These are phyloP conservation scores for Penicillium nucicola DNA, from an alignment of 495 filamentous ascomycete species.

Conservation along the genomic window DNA sequence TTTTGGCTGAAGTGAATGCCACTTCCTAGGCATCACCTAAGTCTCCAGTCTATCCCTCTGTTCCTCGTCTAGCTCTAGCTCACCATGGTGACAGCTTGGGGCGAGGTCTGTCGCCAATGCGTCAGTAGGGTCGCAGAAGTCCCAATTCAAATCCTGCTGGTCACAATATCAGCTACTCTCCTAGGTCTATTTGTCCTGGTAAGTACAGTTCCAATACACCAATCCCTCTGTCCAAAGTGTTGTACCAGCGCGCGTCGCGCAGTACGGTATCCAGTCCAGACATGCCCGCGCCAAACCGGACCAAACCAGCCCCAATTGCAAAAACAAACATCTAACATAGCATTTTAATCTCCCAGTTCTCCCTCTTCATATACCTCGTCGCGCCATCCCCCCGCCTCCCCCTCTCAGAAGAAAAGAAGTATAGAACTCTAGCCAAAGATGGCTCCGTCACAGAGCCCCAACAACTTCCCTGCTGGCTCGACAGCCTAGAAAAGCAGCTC, in stretches of 20 bases:
- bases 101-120: constrained; percentile 35
- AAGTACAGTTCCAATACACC: constrained; percentile 15
- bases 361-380: constrained; percentile 64
- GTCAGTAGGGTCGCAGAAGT: constrained; percentile 24
- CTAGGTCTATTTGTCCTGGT: constrained; percentile 39
- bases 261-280: not conserved
- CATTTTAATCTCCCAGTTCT: constrained; percentile 50
- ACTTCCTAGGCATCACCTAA: constrained; percentile 21
- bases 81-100: constrained; percentile 34
- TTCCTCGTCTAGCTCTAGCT: constrained; percentile 4
- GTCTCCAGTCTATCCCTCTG: constrained; percentile 9
- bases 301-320: not conserved
- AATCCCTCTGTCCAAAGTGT: not conserved
- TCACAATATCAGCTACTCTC: constrained; percentile 23
- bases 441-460: constrained; percentile 57
- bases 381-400: constrained; percentile 78
- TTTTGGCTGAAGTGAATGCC: constrained; percentile 34
- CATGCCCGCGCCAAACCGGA: not conserved
- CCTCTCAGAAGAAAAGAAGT: constrained; percentile 79
- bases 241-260: not conserved
- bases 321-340: constrained; percentile 3
- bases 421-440: constrained; percentile 66
- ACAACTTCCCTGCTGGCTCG: constrained; percentile 79
- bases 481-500: constrained; percentile 51
- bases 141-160: constrained; percentile 30